Conservation (phyloP, 1,284 basidiomycete species). For the Termitomyces sp. region DNA sequence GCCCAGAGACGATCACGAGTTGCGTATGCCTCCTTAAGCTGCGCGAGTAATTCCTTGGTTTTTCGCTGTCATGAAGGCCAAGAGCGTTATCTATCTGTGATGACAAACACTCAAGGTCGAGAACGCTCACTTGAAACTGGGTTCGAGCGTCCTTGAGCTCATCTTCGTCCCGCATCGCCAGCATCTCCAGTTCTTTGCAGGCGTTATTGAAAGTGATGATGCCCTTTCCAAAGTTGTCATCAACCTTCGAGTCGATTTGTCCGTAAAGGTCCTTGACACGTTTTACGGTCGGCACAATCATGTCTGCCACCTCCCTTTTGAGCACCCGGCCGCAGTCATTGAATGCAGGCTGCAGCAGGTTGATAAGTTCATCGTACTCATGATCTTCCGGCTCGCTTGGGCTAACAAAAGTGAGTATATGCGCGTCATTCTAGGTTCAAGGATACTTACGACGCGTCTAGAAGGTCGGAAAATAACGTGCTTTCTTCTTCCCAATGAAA, state of each 20-base stretch:
- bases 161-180: slow-evolving; percentile 38
- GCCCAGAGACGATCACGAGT: slow-evolving; percentile 43
- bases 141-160: slow-evolving; percentile 36
- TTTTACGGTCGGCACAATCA: slow-evolving; percentile 48
- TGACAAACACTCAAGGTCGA: not conserved
- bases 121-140: slow-evolving; percentile 33
- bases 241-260: slow-evolving; percentile 42
- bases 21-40: slow-evolving; percentile 42
- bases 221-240: slow-evolving; percentile 41
- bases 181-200: slow-evolving; percentile 46
- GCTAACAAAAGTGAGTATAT: slow-evolving; percentile 18
- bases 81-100: not conserved
- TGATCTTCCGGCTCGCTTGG: slow-evolving; percentile 27
- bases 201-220: slow-evolving; percentile 49
- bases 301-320: slow-evolving; percentile 46
- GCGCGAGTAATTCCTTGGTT: slow-evolving; percentile 31
- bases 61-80: slow-evolving; percentile 20
- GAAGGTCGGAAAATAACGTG: slow-evolving; percentile 46
- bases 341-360: slow-evolving; percentile 47
- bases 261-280: slow-evolving; percentile 42
- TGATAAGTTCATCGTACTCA: slow-evolving; percentile 37
- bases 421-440: slow-evolving; percentile 7
- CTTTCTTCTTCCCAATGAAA: slow-evolving; percentile 54
- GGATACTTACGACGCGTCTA: slow-evolving; percentile 38
- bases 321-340: slow-evolving; percentile 36